Percentiles rank a stretch among this genome's conserved stretches.
Evolutionary conservation across 1,139 yeast species (phyloP).

Genomic region (Debaryomyces sp.): DNA sequence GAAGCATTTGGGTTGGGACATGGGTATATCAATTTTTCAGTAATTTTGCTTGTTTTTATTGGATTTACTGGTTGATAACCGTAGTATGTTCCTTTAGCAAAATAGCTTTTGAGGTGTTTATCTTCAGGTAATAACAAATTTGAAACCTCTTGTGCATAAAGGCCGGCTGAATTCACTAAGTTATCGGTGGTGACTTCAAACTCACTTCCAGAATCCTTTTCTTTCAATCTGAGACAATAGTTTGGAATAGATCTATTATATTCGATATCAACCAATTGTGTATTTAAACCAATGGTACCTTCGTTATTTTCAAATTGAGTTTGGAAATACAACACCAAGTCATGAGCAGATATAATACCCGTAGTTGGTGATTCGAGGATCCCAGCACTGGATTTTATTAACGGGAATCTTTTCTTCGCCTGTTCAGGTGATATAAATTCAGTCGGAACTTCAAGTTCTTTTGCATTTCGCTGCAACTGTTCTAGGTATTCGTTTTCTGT

Average conservation of each 20-base stretch:
- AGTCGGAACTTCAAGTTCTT: slow-evolving; percentile 60
- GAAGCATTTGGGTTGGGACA: slow-evolving; percentile 74
- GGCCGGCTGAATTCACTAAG: slow-evolving; percentile 78
- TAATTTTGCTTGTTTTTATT: slow-evolving; percentile 27
- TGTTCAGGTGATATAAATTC: slow-evolving; percentile 49
- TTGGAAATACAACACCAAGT: slow-evolving; percentile 61
- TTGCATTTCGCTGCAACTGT: slow-evolving; percentile 52
- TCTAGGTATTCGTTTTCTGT: slow-evolving; percentile 61
- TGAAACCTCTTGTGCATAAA: slow-evolving; percentile 68
- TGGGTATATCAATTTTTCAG: slow-evolving; percentile 65
- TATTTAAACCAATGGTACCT: slow-evolving; percentile 67
- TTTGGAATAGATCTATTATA: slow-evolving; percentile 21
- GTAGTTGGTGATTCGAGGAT: slow-evolving; percentile 79
- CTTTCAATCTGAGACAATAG: slow-evolving; percentile 33
- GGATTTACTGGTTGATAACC: slow-evolving; percentile 52
- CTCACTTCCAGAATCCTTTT: slow-evolving; percentile 33
- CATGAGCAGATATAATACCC: slow-evolving; percentile 84
- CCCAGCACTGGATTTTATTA: slow-evolving; percentile 62
- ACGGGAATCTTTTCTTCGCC: slow-evolving; percentile 60
- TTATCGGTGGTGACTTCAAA: slow-evolving; percentile 55
- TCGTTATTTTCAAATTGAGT: slow-evolving; percentile 55
- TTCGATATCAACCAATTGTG: slow-evolving; percentile 54
- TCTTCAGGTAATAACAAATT: slow-evolving; percentile 69
- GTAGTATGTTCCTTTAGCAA: slow-evolving; percentile 85
- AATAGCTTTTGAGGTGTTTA: slow-evolving; percentile 59